Evolutionary conservation across 768 basidiomycete genomes (phyloP).

Genomic region (Trichaptum fuscoviolaceum): DNA sequence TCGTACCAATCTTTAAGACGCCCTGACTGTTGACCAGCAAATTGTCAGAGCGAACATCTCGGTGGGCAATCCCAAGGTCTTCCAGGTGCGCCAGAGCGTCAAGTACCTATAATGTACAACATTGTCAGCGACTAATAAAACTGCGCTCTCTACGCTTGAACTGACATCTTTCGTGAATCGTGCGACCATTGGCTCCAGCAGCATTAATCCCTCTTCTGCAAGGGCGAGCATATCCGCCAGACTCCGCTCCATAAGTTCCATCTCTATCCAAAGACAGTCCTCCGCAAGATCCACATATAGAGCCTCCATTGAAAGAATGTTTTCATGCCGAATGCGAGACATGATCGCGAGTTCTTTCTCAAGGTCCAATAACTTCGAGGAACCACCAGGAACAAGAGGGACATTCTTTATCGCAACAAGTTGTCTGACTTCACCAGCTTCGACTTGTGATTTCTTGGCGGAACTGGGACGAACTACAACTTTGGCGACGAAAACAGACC

Average conservation of each 20-base stretch:
- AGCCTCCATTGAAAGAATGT: conserved; percentile 63
- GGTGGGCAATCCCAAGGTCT: conserved; percentile 64
- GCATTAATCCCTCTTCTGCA: conserved; percentile 51
- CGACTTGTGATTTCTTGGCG: conserved; percentile 12
- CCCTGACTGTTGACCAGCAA: conserved; percentile 65
- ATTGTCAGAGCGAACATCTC: conserved; percentile 84
- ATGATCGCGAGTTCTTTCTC: conserved; percentile 56
- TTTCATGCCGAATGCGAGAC: conserved; percentile 50
- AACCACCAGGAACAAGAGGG: conserved; percentile 49
- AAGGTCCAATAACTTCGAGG: conserved; percentile 60
- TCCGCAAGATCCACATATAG: conserved; percentile 64
- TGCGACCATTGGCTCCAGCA: conserved; percentile 67
- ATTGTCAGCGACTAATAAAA: not conserved
- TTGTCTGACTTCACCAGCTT: conserved; percentile 11
- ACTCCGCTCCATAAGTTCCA: conserved; percentile 89
- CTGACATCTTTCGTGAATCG: conserved; percentile 75
- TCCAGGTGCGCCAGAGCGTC: conserved; percentile 63
- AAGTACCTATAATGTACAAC: conserved; percentile 47
- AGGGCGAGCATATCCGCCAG: conserved; percentile 75
- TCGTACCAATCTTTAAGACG: conserved; percentile 69
- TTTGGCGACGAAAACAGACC: conserved; percentile 53
- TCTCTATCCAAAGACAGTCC: conserved; percentile 75
- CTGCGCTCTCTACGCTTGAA: conserved; percentile 15
- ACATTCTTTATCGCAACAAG: conserved; percentile 79
- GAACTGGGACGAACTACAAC: conserved; percentile 17